Percentiles rank a stretch among this genome's conserved stretches.
Evolutionary conservation across 371 early-diverging fungal genomes (phyloP).

Genomic region (Lichtheimia ornata): DNA sequence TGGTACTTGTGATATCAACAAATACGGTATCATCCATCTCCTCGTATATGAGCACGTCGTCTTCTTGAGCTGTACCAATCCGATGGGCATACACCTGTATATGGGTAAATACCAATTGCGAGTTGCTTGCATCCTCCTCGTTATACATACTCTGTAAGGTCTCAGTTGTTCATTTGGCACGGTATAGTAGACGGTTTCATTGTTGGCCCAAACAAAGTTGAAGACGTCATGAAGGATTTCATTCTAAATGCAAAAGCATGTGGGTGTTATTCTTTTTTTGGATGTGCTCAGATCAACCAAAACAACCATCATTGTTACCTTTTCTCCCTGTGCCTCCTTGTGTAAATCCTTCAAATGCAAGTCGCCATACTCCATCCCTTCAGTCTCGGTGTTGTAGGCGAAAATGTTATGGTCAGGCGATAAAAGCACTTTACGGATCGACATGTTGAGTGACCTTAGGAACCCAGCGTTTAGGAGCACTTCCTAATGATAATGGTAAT

Average conservation of each 20-base stretch:
- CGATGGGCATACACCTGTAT: slow-evolving; percentile 58
- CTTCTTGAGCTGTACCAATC: slow-evolving; percentile 54
- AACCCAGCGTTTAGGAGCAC: slow-evolving; percentile 60
- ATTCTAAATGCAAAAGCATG: slow-evolving; percentile 22
- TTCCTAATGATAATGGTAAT: slow-evolving; percentile 31
- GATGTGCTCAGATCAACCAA: not conserved
- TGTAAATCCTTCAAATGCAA: slow-evolving; percentile 57
- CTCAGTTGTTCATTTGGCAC: slow-evolving; percentile 73
- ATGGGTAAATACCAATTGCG: not conserved
- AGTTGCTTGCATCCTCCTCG: not conserved
- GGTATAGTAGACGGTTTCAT: slow-evolving; percentile 71
- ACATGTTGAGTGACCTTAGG: slow-evolving; percentile 51
- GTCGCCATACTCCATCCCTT: slow-evolving; percentile 69
- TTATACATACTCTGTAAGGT: slow-evolving; percentile 45
- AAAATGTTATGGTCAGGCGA: slow-evolving; percentile 63
- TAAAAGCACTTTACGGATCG: slow-evolving; percentile 59
- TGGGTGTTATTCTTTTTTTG: not conserved
- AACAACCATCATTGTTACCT: not conserved
- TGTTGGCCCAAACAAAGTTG: slow-evolving; percentile 82
- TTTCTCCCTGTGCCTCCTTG: slow-evolving; percentile 2
- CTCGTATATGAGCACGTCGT: slow-evolving; percentile 68
- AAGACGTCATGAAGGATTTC: slow-evolving; percentile 70
- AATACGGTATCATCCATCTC: slow-evolving; percentile 71
- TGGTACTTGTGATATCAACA: slow-evolving; percentile 80
- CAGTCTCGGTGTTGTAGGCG: slow-evolving; percentile 61